Evolutionary conservation across 2,329 filamentous ascomycete genomes (phyloP), one percentile per base, ranked within the genome.

Genomic region (Colletotrichum lupini): DNA sequence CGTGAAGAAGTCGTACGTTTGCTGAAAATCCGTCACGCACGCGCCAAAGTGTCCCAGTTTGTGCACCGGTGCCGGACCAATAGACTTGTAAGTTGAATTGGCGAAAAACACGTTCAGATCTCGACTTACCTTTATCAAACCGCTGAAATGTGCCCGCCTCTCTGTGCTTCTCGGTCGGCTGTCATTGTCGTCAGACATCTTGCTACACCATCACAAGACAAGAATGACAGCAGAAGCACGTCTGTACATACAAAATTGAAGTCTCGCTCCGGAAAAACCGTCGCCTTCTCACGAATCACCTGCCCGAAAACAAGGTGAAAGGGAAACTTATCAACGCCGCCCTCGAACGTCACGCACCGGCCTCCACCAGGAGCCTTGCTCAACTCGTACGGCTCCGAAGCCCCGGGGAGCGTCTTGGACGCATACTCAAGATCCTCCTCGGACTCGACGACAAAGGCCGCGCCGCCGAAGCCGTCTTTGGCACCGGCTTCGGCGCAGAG

Each of bases 281-380:
- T 78, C 7, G 56, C 49, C 28, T 81, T 79, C 64, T 84, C 81
- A 0, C 82, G 82, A 5, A 77, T 77, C 7, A 79, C 78, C 78
- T 92, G 90, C 1, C 88, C 90, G 75, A 87, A 81, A 1, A 92
- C 85, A 0, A 92, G 82, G 77, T 91, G 88, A 76, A 91, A 86
- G 1, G 88, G 87, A 72, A 86, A 91, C 0, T 86, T 87, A 71
- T 91, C 88, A 2, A 90, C 83, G 0, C 87, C 85, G 68, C 88
- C 85, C 69, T 84, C 83, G 73, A 89, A 86, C 0, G 85, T 88
- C 3, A 91, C 87, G 11, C 84, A 81, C 75, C 85, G 82, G 62
- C 89, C 88, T 49, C 83, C 88, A 2, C 89, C 89, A 0, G 89
- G 89, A 0, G 87, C 86, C 70, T 88, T 86, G 4, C 77, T 76